phyloP scores from a whole-genome alignment of 2,329 filamentous ascomycete species.

The Aureobasidium subglaciale region DNA sequence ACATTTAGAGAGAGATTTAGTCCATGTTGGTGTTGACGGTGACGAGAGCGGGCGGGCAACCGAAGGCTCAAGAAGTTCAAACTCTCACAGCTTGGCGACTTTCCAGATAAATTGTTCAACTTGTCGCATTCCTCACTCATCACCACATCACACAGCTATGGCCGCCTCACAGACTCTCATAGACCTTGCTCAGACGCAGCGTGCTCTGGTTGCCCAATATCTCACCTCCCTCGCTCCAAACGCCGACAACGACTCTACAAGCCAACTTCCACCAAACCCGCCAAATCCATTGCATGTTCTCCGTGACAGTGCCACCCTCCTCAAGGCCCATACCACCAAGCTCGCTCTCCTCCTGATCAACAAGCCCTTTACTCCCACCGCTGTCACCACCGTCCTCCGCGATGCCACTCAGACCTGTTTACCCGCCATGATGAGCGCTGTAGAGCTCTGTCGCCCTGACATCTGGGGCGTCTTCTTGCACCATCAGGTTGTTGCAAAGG shows the following conservation, averaged over 20 bases:
- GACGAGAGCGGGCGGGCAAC: not conserved
- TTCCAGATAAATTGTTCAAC: not conserved
- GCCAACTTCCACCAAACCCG: slow-evolving; percentile 26
- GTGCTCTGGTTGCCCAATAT: slow-evolving; percentile 28
- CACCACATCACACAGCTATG: slow-evolving; percentile 19
- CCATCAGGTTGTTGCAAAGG: slow-evolving; percentile 55
- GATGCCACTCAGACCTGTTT: slow-evolving; percentile 68
- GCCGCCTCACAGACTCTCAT: slow-evolving; percentile 22
- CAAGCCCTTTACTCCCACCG: slow-evolving; percentile 75
- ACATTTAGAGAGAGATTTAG: slow-evolving; percentile 5
- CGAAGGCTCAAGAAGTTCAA: not conserved
- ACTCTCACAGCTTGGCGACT: not conserved
- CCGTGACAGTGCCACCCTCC: slow-evolving; percentile 62
- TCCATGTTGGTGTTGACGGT: not conserved
- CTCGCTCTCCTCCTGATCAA: slow-evolving; percentile 81
- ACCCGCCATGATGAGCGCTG: slow-evolving; percentile 64
- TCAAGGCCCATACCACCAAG: slow-evolving; percentile 80
- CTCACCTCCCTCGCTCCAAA: slow-evolving; percentile 23
- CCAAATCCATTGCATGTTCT: slow-evolving; percentile 59
- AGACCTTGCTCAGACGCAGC: slow-evolving; percentile 25
- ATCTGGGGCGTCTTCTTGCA: slow-evolving; percentile 59
- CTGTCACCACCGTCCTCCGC: slow-evolving; percentile 61
- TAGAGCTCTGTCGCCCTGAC: slow-evolving; percentile 55
- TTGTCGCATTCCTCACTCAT: slow-evolving; percentile 1
- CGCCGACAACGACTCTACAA: slow-evolving; percentile 16